A percentile compares a stretch with the other conserved stretches of the same genome.
Conservation (phyloP, 768 basidiomycete species). For the Pulveroboletus ravenelii region DNA sequence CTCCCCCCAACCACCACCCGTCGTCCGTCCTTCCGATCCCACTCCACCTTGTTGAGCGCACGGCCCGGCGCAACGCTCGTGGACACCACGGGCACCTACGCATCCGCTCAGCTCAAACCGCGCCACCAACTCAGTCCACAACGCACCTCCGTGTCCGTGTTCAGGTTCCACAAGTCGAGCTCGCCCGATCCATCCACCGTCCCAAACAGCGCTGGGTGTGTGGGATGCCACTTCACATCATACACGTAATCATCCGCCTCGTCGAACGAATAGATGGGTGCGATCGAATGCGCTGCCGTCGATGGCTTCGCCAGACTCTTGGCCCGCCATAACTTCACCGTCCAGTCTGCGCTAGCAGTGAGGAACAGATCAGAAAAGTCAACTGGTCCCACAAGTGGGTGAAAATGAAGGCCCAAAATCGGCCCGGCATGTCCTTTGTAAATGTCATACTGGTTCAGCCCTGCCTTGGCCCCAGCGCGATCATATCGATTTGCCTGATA, state of each 20-base stretch:
- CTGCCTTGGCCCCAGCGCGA: slow-evolving; percentile 94
- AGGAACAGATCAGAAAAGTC: slow-evolving; percentile 96
- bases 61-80: slow-evolving; percentile 73
- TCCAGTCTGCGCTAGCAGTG: slow-evolving; percentile 94
- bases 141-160: slow-evolving; percentile 91
- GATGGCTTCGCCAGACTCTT: slow-evolving; percentile 74
- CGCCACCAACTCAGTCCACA: neutral
- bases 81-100: slow-evolving; percentile 87
- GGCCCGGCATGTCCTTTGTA: slow-evolving; percentile 93
- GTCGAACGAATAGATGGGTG: slow-evolving; percentile 89
- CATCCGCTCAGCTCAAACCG: slow-evolving; percentile 1
- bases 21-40: slow-evolving; percentile 91
- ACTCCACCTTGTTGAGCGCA: slow-evolving; percentile 92
- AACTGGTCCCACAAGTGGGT: slow-evolving; percentile 84
- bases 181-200: slow-evolving; percentile 92
- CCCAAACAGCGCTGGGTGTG: slow-evolving; percentile 91
- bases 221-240: slow-evolving; percentile 97
- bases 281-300: slow-evolving; percentile 46
- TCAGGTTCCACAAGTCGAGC: slow-evolving; percentile 97
- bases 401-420: slow-evolving; percentile 92
- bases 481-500: slow-evolving; percentile 98
- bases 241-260: slow-evolving; percentile 99
- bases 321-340: slow-evolving; percentile 93
- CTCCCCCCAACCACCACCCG: slow-evolving; percentile 87
- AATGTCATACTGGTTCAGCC: slow-evolving; percentile 87